Percentiles rank a stretch among this genome's conserved stretches.
Conservation (phyloP, 257 asterid genomes). For the Solanum clarkiae region DNA sequence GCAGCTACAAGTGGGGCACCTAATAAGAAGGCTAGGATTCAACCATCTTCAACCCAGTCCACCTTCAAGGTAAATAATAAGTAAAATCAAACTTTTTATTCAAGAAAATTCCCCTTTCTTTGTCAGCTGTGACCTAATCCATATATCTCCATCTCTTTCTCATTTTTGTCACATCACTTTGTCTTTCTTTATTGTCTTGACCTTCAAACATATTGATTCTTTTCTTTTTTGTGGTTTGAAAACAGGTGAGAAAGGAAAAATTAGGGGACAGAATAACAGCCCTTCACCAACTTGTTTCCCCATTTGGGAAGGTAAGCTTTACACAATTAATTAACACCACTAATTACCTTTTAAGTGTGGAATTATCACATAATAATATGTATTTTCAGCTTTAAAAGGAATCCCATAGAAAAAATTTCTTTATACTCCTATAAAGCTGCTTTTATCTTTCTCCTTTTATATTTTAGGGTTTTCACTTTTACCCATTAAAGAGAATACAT, state of each 20-base stretch:
- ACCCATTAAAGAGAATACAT: not conserved
- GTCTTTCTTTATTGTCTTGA: conserved; percentile 54
- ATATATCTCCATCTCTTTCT: not conserved
- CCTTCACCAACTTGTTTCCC: conserved; percentile 83
- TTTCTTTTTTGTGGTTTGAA: conserved; percentile 2
- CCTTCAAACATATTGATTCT: conserved; percentile 27
- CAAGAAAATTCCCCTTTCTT: not conserved
- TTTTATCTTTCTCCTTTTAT: conserved; percentile 2
- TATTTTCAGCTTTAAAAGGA: not conserved
- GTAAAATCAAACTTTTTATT: not conserved
- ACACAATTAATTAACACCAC: not conserved
- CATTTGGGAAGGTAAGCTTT: conserved; percentile 73
- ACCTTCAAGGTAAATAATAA: conserved; percentile 48
- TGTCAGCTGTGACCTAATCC: not conserved
- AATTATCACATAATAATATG: not conserved
- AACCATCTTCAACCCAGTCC: conserved; percentile 45
- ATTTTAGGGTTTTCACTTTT: not conserved
- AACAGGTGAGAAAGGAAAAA: conserved; percentile 78
- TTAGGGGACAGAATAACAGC: conserved; percentile 80
- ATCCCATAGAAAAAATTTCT: not conserved
- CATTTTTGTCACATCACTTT: conserved; percentile 44
- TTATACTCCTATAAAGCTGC: not conserved
- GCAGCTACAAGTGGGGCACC: conserved; percentile 41
- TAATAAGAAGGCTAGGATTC: conserved; percentile 58
- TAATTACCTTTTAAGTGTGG: not conserved